Conservation (phyloP, 768 basidiomycete species). For the Hygrocybe punicea region DNA sequence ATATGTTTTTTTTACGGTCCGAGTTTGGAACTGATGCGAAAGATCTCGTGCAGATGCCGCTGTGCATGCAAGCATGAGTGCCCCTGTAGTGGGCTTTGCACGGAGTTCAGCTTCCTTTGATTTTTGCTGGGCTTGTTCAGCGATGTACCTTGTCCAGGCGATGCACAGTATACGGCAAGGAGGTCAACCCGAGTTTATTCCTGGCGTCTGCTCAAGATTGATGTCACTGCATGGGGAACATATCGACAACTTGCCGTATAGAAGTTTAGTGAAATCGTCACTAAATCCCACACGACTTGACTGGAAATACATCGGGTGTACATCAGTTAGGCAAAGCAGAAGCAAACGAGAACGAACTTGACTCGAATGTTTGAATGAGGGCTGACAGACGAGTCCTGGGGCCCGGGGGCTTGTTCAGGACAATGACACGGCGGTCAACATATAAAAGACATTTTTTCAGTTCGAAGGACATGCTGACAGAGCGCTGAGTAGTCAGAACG, state of each 20-base stretch:
- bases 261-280: slow-evolving; percentile 34
- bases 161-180: slow-evolving; percentile 45
- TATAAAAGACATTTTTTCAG: slow-evolving; percentile 39
- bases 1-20: slow-evolving; percentile 54
- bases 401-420: slow-evolving; percentile 63
- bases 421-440: slow-evolving; percentile 50
- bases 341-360: no score
- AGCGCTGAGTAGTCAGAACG: no score
- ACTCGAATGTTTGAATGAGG: slow-evolving; percentile 18
- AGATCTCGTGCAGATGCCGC: slow-evolving; percentile 43
- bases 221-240: no score
- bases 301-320: neutral
- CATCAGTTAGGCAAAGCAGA: no score
- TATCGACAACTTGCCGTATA: slow-evolving; percentile 29
- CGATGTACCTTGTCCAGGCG: slow-evolving; percentile 59
- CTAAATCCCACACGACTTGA: slow-evolving; percentile 6
- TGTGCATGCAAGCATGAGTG: slow-evolving; percentile 53
- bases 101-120: neutral
- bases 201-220: slow-evolving; percentile 22
- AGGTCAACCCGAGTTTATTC: slow-evolving; percentile 1
- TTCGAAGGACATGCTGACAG: no score
- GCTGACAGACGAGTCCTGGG: slow-evolving; percentile 47
- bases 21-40: slow-evolving; percentile 51
- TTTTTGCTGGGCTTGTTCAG: neutral
- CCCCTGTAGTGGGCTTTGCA: slow-evolving; percentile 58